Conservation (phyloP, 2,329 filamentous ascomycete genomes). For the Penicillium glabrum region DNA sequence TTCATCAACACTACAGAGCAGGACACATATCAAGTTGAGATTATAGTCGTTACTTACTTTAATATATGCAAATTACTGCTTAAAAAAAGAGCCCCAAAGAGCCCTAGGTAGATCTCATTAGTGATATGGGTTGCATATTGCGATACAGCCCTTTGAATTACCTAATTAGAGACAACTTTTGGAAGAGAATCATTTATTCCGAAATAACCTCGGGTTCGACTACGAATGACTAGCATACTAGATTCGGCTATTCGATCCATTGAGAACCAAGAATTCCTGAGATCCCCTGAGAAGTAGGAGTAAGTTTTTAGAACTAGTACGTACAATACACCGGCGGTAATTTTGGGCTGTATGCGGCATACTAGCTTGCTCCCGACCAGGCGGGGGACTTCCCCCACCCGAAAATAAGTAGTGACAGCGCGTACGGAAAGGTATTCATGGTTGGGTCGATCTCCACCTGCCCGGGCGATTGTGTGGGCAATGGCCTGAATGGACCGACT, state of each 20-base stretch:
- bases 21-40: neutral
- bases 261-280: neutral
- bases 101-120: neutral
- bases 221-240: neutral
- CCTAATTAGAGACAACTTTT: neutral
- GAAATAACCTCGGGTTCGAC: neutral
- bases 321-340: neutral
- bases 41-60: neutral
- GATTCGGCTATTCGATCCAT: neutral
- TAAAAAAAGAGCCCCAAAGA: neutral
- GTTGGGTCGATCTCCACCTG: neutral
- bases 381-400: neutral
- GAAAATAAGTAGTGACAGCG: neutral
- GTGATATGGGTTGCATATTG: neutral
- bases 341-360: neutral
- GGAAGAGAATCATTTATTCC: too few relatives aligned
- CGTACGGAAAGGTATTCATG: neutral
- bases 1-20: neutral
- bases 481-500: constrained; percentile 5
- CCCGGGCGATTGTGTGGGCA: constrained; percentile 1
- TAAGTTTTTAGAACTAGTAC: neutral
- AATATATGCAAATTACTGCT: neutral
- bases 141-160: neutral
- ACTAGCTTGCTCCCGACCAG: neutral
- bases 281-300: neutral